These are phyloP conservation scores for Blechomonas ayalai DNA, from an alignment of 208 protist species.

Conservation along the genomic window DNA sequence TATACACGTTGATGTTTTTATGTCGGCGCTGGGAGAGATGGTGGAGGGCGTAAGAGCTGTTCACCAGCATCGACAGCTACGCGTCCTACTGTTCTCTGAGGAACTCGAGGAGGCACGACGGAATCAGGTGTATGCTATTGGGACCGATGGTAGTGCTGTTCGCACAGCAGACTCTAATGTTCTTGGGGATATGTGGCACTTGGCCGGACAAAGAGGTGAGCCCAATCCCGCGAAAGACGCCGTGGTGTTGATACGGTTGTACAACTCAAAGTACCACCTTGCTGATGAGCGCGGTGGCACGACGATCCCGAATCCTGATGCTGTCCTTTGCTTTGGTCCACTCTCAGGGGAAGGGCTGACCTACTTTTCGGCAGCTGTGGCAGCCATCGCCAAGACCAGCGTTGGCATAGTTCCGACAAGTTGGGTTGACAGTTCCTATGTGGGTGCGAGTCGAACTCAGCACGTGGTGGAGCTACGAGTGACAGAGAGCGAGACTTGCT, in stretches of 20 bases:
- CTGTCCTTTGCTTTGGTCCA: constrained; percentile 28
- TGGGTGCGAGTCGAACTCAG: constrained; percentile 36
- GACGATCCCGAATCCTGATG: constrained; percentile 8
- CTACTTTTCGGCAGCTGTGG: constrained; percentile 47
- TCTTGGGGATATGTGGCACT: constrained; percentile 21
- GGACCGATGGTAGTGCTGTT: constrained; percentile 1
- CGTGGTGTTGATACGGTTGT: constrained; percentile 14
- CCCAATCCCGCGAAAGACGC: background rate
- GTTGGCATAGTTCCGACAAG: constrained; percentile 36
- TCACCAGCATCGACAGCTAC: constrained; percentile 16
- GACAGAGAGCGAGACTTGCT: constrained; percentile 16
- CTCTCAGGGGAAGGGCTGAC: constrained; percentile 35
- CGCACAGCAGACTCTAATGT: constrained; percentile 9
- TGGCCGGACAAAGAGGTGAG: background rate
- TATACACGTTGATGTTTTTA: constrained; percentile 13
- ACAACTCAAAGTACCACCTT: constrained; percentile 45
- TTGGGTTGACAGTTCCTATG: constrained; percentile 49
- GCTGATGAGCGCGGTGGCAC: constrained; percentile 10
- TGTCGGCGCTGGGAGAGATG: background rate
- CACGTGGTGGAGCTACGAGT: constrained; percentile 34
- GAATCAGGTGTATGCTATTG: constrained; percentile 54
- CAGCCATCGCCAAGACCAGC: constrained; percentile 27
- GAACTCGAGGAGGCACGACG: constrained; percentile 26
- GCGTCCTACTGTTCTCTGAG: constrained; percentile 45
- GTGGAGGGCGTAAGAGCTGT: too few species aligned